Conservation (phyloP, 257 asterid genomes). For the Solanum piurae region DNA sequence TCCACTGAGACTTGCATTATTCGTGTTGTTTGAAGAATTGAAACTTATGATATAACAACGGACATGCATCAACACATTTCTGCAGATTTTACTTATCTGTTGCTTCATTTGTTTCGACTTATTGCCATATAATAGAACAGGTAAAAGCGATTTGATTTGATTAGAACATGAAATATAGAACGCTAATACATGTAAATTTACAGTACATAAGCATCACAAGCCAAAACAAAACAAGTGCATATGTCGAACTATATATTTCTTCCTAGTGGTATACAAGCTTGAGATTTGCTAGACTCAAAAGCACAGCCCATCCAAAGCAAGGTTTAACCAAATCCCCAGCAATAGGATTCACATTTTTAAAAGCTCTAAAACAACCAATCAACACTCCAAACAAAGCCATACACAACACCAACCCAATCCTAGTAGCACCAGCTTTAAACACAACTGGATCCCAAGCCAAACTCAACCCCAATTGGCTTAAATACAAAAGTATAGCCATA, state of each 20-base stretch:
- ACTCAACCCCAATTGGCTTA: slow-evolving; percentile 42
- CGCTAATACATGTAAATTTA: neutral
- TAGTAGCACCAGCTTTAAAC: slow-evolving; percentile 43
- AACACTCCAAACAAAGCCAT: slow-evolving; percentile 47
- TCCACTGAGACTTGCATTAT: neutral
- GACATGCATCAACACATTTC: neutral
- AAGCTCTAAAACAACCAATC: slow-evolving; percentile 40
- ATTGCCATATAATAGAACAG: too few species aligned
- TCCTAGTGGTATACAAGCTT: slow-evolving; percentile 36
- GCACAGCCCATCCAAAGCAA: slow-evolving; percentile 54
- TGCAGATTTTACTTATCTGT: neutral
- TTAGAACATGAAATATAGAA: neutral
- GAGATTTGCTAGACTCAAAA: slow-evolving; percentile 38
- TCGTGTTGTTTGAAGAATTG: neutral
- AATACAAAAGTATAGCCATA: slow-evolving; percentile 38
- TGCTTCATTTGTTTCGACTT: neutral
- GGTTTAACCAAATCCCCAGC: slow-evolving; percentile 73
- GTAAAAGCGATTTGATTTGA: neutral
- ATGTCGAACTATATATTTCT: neutral
- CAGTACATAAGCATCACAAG: neutral
- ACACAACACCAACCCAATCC: slow-evolving; percentile 55
- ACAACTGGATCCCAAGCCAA: slow-evolving; percentile 83
- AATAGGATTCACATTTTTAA: slow-evolving; percentile 51
- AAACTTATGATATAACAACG: neutral
- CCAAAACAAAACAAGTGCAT: neutral